phyloP scores from a whole-genome alignment of 371 early-diverging fungal genomes.

The Encephalitozoon hellem region DNA sequence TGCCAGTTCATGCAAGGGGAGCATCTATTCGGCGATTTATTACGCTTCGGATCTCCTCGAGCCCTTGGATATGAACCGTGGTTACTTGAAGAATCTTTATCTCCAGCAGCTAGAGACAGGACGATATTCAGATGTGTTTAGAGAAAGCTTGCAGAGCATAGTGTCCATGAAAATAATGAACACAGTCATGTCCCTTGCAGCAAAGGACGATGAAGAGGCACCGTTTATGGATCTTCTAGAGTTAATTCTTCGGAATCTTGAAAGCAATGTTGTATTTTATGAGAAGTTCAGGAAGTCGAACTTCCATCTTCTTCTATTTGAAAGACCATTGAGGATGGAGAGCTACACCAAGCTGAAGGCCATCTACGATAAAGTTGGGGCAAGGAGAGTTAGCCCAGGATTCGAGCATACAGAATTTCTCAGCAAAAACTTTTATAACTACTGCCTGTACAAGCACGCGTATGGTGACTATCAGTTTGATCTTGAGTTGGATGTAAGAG shows the following conservation, averaged over 20 bases:
- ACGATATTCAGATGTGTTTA: conserved; percentile 9
- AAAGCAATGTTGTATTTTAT: neutral
- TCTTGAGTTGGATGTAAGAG: neutral
- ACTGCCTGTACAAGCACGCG: conserved; percentile 10
- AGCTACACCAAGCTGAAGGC: conserved; percentile 6
- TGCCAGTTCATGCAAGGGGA: conserved; percentile 13
- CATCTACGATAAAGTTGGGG: neutral
- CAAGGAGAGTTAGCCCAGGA: neutral
- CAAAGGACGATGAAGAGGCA: neutral
- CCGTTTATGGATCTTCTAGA: neutral
- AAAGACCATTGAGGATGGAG: neutral
- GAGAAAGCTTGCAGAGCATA: neutral
- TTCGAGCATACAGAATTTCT: neutral
- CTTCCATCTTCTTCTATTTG: neutral
- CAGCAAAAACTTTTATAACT: conserved; percentile 11
- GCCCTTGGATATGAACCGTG: neutral
- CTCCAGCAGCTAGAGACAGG: neutral
- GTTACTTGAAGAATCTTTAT: conserved; percentile 16
- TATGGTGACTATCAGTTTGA: neutral
- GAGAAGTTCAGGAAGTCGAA: conserved; percentile 4
- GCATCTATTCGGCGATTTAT: neutral
- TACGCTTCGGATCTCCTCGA: neutral
- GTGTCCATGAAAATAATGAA: conserved; percentile 20
- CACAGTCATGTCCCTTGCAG: neutral
- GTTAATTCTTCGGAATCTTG: neutral